Evolutionary conservation across 1,284 basidiomycete species (phyloP).

Genomic region (Boletellus deceptivus): DNA sequence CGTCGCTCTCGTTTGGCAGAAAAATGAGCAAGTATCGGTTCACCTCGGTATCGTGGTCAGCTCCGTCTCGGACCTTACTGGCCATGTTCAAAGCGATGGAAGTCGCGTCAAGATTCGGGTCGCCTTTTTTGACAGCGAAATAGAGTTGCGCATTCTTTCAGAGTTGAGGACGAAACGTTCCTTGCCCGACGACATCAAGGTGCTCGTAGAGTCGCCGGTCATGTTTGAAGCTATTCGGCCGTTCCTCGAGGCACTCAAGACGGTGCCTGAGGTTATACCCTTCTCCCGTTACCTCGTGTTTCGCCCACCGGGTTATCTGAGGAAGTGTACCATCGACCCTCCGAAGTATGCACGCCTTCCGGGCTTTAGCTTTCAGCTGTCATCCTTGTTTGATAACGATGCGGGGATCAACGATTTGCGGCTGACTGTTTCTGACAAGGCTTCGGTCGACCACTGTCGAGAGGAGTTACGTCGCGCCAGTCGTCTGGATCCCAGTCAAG

Average conservation of each 20-base stretch:
- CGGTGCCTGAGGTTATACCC: constrained; percentile 51
- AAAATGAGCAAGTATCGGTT: constrained; percentile 31
- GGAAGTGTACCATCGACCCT: constrained; percentile 39
- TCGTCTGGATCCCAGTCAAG: constrained; percentile 63
- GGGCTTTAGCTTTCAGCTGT: constrained; percentile 49
- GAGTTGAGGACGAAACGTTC: constrained; percentile 27
- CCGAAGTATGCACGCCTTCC: constrained; percentile 49
- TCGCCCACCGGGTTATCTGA: constrained; percentile 33
- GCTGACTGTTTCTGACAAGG: constrained; percentile 19
- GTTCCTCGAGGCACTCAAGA: constrained; percentile 54
- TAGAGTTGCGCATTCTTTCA: constrained; percentile 46
- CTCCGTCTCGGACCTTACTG: constrained; percentile 39
- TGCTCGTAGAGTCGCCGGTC: constrained; percentile 58
- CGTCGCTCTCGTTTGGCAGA: constrained; percentile 51
- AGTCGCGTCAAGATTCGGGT: constrained; percentile 41
- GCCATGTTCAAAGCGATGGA: constrained; percentile 33
- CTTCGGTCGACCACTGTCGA: constrained; percentile 37
- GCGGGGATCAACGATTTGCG: constrained; percentile 20
- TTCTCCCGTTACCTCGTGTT: constrained; percentile 53
- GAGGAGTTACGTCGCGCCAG: constrained; percentile 43
- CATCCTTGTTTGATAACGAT: constrained; percentile 37
- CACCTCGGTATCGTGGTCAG: constrained; percentile 51
- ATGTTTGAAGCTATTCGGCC: constrained; percentile 63
- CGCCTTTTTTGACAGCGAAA: constrained; percentile 50
- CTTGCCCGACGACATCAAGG: constrained; percentile 11